Base-by-base conservation (phyloP, 1,284 basidiomycete species). In the Apiotrichum montevideense region DNA sequence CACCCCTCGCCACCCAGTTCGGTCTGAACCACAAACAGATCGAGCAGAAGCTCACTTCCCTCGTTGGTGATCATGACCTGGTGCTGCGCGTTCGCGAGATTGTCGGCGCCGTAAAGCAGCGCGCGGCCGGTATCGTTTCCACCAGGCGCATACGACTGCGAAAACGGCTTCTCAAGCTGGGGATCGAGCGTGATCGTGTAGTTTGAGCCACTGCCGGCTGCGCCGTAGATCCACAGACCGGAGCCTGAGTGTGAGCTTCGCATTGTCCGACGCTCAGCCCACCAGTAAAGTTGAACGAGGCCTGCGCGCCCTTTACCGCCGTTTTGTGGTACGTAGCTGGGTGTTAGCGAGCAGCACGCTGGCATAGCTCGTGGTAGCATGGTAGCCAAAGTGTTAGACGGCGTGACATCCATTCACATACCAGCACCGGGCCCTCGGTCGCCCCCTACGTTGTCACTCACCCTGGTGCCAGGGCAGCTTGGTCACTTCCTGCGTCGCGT, bases 301-400 rank as follows among this genome's bases (percentile, higher is more conserved):
- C 64, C 44, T 60, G 58, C 0, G 73, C 65, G 7, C 65, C 68
- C 2, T 47, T 29, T 0, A 63, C 62, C 0, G 58, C 63, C 3
- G 74, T 76, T 32, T 63, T 61, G 55, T 77, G 75, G 51, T 72
- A 74, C 4, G 75, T 77, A 0, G 69, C 72, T 70, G 41, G 10
- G 14, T 6, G 41, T 42, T 15, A 42, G 37, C 21, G 21, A 21
- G 21, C 21, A 21, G 21, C 21, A 21, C 21, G 21, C 21, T 21
- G 21, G 21, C 21, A 21, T 21, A 21, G 21, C 21, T 21, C 21
- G 21, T 21, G 21, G 21, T 21, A 21, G 21, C 21, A 21, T 21
- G 21, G 21, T 21, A 21, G 21, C 21, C 21, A 21, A 21, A 13
- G 37, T 39, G 13, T 39, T 13, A 8, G 8, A 39, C 37, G 37